Evolutionary conservation across 495 filamentous ascomycete genomes (phyloP).

Genomic region (Lentithecium fluviatile): DNA sequence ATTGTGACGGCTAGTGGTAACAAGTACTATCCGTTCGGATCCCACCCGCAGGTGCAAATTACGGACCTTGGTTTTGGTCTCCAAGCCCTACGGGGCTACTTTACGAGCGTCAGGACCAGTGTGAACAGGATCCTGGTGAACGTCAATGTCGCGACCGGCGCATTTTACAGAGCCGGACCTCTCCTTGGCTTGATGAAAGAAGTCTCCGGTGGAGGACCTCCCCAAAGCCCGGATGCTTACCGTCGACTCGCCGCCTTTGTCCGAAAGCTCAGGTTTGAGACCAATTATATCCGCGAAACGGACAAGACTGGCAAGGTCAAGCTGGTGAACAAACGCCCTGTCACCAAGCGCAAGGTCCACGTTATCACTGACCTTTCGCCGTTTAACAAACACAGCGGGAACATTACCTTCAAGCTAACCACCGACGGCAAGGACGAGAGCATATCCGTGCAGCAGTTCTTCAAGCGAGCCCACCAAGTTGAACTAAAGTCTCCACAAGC

Average conservation of each 20-base stretch:
- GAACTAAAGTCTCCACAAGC: slow-evolving; percentile 41
- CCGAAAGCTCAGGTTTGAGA: slow-evolving; percentile 31
- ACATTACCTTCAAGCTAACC: slow-evolving; percentile 11
- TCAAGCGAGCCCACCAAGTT: slow-evolving; percentile 39
- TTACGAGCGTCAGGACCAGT: slow-evolving; percentile 48
- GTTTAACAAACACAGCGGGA: slow-evolving; percentile 1
- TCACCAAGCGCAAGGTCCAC: slow-evolving; percentile 26
- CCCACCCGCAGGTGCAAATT: slow-evolving; percentile 17
- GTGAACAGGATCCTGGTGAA: slow-evolving; percentile 49
- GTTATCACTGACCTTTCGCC: slow-evolving; percentile 11
- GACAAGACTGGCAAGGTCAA: slow-evolving; percentile 21
- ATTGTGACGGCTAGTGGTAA: slow-evolving; percentile 38
- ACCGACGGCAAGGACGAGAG: slow-evolving; percentile 17
- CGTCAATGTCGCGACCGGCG: slow-evolving; percentile 48
- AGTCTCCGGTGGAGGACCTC: slow-evolving; percentile 9
- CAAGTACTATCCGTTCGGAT: slow-evolving; percentile 36
- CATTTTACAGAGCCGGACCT: slow-evolving; percentile 45
- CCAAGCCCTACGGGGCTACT: slow-evolving; percentile 50
- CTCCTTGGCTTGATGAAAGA: slow-evolving; percentile 38
- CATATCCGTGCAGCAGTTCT: slow-evolving; percentile 37
- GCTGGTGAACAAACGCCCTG: slow-evolving; percentile 6
- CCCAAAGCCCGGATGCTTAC: neutral
- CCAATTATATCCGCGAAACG: slow-evolving; percentile 30
- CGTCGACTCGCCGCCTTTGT: slow-evolving; percentile 27
- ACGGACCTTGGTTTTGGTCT: slow-evolving; percentile 43